Evolutionary conservation across 2,329 filamentous ascomycete genomes (phyloP), one percentile per base, ranked within the genome.

Genomic region (Colletotrichum liaoningense): DNA sequence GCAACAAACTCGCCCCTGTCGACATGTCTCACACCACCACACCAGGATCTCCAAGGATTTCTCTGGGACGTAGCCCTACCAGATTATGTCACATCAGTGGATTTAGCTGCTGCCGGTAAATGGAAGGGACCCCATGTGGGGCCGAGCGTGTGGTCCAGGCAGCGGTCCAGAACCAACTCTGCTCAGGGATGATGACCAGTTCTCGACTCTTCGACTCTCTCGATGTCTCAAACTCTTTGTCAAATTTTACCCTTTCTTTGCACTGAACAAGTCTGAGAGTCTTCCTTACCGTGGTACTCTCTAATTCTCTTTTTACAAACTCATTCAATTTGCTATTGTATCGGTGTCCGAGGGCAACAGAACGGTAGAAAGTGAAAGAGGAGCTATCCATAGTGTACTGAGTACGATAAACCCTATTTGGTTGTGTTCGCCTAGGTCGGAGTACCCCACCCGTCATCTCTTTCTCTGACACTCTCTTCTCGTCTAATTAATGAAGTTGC

Each of bases 51-150:
- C 24, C 63, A 65, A 56, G 63, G 24, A 65, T 56, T 56, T 30
- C 11, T 65, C 52, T 56, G 63, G 63, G 63, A 56, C 63, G 63
- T 65, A 65, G 63, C 63, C 63, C 63, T 65, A 65, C 52, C 49
- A 42, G 63, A 30, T 65, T 65, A 65, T 65, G 52, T 65, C 63
- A 65, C 54, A 42, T 65, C 52, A 56, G 63, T 46, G 63, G 63
- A 11, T 28, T 54, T 22, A 6, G 30, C 33, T n/a, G 52, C 16
- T 65, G 63, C 52, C 63, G 52, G 33, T 57, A 65, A 57, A 65
- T 65, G 52, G 52, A 19, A 57, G 63, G 63, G 33, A 65, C 33
- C 52, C 24, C 33, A 22, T 22, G 33, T 65, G 63, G 63, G 28
- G 30, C 35, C 52, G 52, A 46, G 63, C 49, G 33, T 28, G 33